Evolutionary conservation across 805 yeast genomes (phyloP).

Genomic region (Ogataea naganishii): DNA sequence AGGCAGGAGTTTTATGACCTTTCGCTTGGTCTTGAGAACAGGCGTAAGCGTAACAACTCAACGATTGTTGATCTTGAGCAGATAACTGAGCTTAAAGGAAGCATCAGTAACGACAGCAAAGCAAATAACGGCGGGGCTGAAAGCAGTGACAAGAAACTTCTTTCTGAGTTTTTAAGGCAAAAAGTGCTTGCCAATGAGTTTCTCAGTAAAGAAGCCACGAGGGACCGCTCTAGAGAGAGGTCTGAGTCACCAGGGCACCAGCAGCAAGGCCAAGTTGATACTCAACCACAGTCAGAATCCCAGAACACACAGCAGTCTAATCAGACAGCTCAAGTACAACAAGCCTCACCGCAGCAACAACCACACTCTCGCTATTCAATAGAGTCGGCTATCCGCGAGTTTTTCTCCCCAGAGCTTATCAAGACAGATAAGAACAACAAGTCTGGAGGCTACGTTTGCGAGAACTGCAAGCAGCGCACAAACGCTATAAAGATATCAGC

Average conservation of each 20-base stretch:
- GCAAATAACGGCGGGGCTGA: slow-evolving; percentile 3
- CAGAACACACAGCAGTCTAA: not conserved
- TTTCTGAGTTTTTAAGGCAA: slow-evolving; percentile 21
- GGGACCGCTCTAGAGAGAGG: slow-evolving; percentile 17
- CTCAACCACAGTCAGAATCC: slow-evolving; percentile 1
- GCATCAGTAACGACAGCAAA: slow-evolving; percentile 15
- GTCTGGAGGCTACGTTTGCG: slow-evolving; percentile 74
- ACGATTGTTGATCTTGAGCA: slow-evolving; percentile 18
- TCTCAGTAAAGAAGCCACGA: slow-evolving; percentile 15
- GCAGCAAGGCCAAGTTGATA: slow-evolving; percentile 4
- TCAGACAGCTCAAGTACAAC: slow-evolving; percentile 1
- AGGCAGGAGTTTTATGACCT: slow-evolving; percentile 92
- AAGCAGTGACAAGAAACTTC: slow-evolving; percentile 10
- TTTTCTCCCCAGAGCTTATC: slow-evolving; percentile 75
- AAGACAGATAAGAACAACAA: slow-evolving; percentile 58
- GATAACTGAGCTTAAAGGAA: slow-evolving; percentile 16
- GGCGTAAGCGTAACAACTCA: slow-evolving; percentile 31
- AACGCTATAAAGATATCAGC: slow-evolving; percentile 69
- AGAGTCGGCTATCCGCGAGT: slow-evolving; percentile 68
- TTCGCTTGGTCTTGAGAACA: slow-evolving; percentile 64
- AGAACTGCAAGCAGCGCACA: slow-evolving; percentile 69
- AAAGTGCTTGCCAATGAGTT: slow-evolving; percentile 18
- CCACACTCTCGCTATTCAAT: slow-evolving; percentile 42
- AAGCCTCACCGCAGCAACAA: slow-evolving; percentile 2
- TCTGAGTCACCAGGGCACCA: slow-evolving; percentile 2